phyloP scores from a whole-genome alignment of 352 stramenopile species.

The Lagenidium giganteum region DNA sequence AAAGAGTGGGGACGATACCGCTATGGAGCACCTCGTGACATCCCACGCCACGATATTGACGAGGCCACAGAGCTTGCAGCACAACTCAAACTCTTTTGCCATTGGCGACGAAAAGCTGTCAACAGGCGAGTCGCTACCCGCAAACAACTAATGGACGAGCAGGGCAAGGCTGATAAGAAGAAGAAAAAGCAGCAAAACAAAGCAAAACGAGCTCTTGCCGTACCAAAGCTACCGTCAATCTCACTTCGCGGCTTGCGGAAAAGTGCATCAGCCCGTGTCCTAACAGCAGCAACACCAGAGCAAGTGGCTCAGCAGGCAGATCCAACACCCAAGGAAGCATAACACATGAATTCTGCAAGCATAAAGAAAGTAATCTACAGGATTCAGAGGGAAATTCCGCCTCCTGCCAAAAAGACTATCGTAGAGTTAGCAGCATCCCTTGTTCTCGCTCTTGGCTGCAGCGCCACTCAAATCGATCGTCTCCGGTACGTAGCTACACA shows the following conservation, averaged over 20 bases:
- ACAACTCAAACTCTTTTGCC: slow-evolving; percentile 52
- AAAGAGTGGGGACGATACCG: slow-evolving; percentile 64
- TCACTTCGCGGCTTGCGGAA: slow-evolving; percentile 10
- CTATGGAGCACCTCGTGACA: slow-evolving; percentile 31
- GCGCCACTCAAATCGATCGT: slow-evolving; percentile 82
- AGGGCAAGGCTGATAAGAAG: slow-evolving; percentile 14
- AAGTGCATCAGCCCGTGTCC: slow-evolving; percentile 3
- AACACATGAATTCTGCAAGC: not conserved
- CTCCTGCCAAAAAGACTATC: slow-evolving; percentile 5
- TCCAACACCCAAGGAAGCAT: not conserved
- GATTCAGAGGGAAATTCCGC: not conserved
- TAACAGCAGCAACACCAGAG: not conserved
- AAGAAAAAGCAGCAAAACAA: slow-evolving; percentile 17
- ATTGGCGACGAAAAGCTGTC: slow-evolving; percentile 36
- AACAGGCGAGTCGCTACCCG: slow-evolving; percentile 31
- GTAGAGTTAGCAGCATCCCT: slow-evolving; percentile 55
- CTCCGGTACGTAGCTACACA: slow-evolving; percentile 67
- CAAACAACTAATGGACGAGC: slow-evolving; percentile 26
- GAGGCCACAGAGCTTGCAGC: slow-evolving; percentile 37
- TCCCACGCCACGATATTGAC: slow-evolving; percentile 43
- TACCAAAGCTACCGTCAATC: slow-evolving; percentile 3
- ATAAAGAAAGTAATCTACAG: not conserved
- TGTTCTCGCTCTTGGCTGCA: slow-evolving; percentile 60
- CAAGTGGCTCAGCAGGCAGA: not conserved
- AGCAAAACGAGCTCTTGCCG: slow-evolving; percentile 1